Evolutionary conservation across 371 early-diverging fungal genomes (phyloP).

Genomic region (Mucor piriformis): DNA sequence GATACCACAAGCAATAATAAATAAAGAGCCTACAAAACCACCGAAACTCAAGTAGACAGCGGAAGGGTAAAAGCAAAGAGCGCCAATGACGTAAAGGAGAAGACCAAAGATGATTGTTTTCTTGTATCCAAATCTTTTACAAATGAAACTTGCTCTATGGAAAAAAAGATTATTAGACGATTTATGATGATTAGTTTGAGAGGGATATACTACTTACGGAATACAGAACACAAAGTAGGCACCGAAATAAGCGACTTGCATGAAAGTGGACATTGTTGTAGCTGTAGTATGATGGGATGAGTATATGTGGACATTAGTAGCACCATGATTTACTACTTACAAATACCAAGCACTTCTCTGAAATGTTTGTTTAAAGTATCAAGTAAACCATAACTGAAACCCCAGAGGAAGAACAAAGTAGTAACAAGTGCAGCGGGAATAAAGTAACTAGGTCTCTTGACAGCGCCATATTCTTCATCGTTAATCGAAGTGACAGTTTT

Average conservation of each 20-base stretch:
- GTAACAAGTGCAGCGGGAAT: slow-evolving; percentile 41
- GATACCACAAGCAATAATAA: slow-evolving; percentile 53
- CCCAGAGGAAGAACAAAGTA: slow-evolving; percentile 51
- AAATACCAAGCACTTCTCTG: slow-evolving; percentile 39
- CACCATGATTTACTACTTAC: slow-evolving; percentile 23
- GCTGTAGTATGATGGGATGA: slow-evolving; percentile 14
- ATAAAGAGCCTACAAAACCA: slow-evolving; percentile 48
- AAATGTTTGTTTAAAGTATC: slow-evolving; percentile 55
- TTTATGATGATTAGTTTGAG: no score
- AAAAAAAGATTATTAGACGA: no score
- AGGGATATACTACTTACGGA: no score
- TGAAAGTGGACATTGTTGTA: slow-evolving; percentile 48
- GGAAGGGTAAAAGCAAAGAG: slow-evolving; percentile 49
- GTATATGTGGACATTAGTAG: background rate
- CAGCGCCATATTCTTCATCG: background rate
- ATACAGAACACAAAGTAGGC: slow-evolving; percentile 52
- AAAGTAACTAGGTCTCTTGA: background rate
- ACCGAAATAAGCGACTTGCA: slow-evolving; percentile 57
- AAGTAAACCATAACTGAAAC: slow-evolving; percentile 51
- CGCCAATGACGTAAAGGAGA: slow-evolving; percentile 49
- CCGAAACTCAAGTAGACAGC: slow-evolving; percentile 40
- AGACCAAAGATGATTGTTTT: slow-evolving; percentile 46
- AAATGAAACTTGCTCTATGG: slow-evolving; percentile 41
- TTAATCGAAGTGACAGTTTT: background rate
- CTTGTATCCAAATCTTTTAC: slow-evolving; percentile 47